These are phyloP conservation scores for Claviceps sp. DNA, from an alignment of 2,329 filamentous ascomycete species.

Conservation along the genomic window DNA sequence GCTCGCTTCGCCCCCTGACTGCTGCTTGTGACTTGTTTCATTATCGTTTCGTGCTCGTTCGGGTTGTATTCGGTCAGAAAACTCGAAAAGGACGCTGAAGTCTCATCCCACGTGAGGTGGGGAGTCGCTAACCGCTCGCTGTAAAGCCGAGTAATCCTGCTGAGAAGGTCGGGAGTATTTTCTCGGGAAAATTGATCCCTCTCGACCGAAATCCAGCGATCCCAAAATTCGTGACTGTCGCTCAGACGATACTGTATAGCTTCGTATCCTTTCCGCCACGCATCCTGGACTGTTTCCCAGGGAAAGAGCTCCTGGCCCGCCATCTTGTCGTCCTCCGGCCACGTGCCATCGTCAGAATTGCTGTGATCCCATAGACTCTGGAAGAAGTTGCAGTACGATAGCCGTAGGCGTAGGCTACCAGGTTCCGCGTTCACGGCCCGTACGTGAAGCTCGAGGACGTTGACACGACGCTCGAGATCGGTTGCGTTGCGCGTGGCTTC, in stretches of 20 bases:
- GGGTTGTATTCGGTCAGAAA: slow-evolving; percentile 62
- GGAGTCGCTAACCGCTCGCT: slow-evolving; percentile 57
- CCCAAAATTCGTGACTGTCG: slow-evolving; percentile 69
- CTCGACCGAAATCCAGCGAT: slow-evolving; percentile 62
- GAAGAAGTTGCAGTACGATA: slow-evolving; percentile 66
- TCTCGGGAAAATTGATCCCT: slow-evolving; percentile 50
- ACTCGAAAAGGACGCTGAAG: slow-evolving; percentile 59
- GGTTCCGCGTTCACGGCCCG: slow-evolving; percentile 58
- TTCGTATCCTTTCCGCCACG: slow-evolving; percentile 60
- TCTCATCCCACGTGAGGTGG: slow-evolving; percentile 62
- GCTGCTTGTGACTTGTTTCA: slow-evolving; percentile 52
- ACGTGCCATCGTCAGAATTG: slow-evolving; percentile 38
- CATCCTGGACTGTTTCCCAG: slow-evolving; percentile 48
- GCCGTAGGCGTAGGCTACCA: slow-evolving; percentile 61
- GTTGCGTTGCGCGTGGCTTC: slow-evolving; percentile 50
- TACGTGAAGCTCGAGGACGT: slow-evolving; percentile 59
- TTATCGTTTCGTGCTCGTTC: slow-evolving; percentile 57
- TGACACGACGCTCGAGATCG: slow-evolving; percentile 53
- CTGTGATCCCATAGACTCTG: slow-evolving; percentile 55
- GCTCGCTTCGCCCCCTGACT: slow-evolving; percentile 54
- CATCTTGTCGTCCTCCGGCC: slow-evolving; percentile 54
- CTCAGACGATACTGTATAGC: slow-evolving; percentile 60
- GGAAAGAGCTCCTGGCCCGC: slow-evolving; percentile 61
- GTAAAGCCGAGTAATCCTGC: slow-evolving; percentile 55
- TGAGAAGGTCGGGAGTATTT: slow-evolving; percentile 41